phyloP scores from a whole-genome alignment of 1,139 yeast species.

The Yamadazyma triangularis region DNA sequence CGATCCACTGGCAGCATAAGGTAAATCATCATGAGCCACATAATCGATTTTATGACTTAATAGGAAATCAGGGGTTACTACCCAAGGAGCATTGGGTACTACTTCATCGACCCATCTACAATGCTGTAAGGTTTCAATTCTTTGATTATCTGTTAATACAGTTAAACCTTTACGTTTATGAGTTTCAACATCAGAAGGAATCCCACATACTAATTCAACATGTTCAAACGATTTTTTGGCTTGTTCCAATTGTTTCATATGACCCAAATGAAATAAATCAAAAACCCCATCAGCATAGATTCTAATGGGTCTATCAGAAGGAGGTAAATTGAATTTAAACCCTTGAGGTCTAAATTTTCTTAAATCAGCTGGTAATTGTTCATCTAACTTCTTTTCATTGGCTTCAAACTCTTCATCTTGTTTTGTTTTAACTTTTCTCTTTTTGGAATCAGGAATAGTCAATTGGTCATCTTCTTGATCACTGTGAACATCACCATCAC shows the following conservation, averaged over 20 bases:
- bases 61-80: constrained; percentile 79
- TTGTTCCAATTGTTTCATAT: constrained; percentile 95
- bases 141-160: constrained; percentile 79
- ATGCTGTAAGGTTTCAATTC: constrained; percentile 83
- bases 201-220: constrained; percentile 81
- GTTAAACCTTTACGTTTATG: constrained; percentile 92
- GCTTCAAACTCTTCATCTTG: constrained; percentile 40
- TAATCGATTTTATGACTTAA: constrained; percentile 80
- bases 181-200: constrained; percentile 86
- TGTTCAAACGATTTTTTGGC: constrained; percentile 90
- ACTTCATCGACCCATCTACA: constrained; percentile 98
- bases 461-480: constrained; percentile 2
- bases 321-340: constrained; percentile 71
- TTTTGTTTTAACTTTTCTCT: constrained; percentile 19
- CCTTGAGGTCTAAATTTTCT: constrained; percentile 72
- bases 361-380: constrained; percentile 55
- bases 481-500: too few relatives aligned
- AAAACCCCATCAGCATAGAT: constrained; percentile 97
- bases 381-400: constrained; percentile 53
- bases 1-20: constrained; percentile 80
- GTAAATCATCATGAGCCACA: constrained; percentile 96
- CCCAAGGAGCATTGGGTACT: constrained; percentile 92
- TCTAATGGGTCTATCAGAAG: constrained; percentile 79
- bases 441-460: constrained; percentile 15
- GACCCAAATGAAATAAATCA: constrained; percentile 94